phyloP scores from a whole-genome alignment of 345 rosid species.

The Eucalyptus camaldulensis region DNA sequence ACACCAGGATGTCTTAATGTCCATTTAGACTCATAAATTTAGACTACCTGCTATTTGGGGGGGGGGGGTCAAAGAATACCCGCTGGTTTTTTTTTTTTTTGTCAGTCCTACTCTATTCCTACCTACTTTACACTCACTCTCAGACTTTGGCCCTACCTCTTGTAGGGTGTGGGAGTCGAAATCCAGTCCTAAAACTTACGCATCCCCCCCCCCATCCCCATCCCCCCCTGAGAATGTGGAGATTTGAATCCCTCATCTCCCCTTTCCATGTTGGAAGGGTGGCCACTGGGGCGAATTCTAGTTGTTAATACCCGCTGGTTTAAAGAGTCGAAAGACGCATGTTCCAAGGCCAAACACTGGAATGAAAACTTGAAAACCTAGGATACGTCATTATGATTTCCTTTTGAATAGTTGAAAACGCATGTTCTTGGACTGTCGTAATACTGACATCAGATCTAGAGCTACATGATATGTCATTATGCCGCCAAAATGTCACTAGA shows the following conservation, averaged over 20 bases:
- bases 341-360: background rate
- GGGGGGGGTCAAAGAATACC: accelerated
- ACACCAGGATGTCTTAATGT: background rate
- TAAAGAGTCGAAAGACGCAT: background rate
- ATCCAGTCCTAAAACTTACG: too few species aligned
- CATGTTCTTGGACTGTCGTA: background rate
- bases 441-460: background rate
- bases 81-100: too few species aligned
- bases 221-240: too few species aligned
- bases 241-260: too few species aligned
- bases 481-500: background rate
- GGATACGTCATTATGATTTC: too few species aligned
- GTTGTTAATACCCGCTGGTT: background rate
- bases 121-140: too few species aligned
- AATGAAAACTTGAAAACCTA: background rate
- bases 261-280: too few species aligned
- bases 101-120: too few species aligned
- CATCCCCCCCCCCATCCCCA: too few species aligned
- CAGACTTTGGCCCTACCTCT: too few species aligned
- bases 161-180: too few species aligned
- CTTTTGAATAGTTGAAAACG: background rate
- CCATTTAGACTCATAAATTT: background rate
- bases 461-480: background rate
- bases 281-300: too few species aligned
- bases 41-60: background rate